Conservation (phyloP, 2,329 filamentous ascomycete genomes). For the Huntiella moniliformis region DNA sequence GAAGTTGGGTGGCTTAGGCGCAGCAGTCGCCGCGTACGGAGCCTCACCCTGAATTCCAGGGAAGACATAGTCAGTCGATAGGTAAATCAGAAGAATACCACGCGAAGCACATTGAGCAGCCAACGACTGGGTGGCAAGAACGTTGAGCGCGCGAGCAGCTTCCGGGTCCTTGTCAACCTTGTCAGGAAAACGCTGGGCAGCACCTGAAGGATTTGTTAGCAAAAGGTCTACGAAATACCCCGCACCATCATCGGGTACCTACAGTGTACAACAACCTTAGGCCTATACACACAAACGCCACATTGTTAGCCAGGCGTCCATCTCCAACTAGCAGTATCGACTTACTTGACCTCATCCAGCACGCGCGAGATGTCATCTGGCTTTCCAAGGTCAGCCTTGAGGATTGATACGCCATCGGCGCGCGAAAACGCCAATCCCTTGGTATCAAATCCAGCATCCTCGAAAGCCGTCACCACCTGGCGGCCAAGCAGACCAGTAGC, state of each 20-base stretch:
- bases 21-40: constrained; percentile 51
- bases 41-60: constrained; percentile 58
- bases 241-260: constrained; percentile 17
- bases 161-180: constrained; percentile 65
- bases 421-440: constrained; percentile 58
- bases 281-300: constrained; percentile 29
- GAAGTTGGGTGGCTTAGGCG: constrained; percentile 54
- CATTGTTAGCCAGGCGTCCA: background rate
- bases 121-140: constrained; percentile 48
- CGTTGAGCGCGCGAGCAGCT: constrained; percentile 55
- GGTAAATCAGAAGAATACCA: constrained; percentile 50
- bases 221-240: background rate
- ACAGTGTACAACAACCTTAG: constrained; percentile 69
- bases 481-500: constrained; percentile 71
- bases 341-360: constrained; percentile 37
- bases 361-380: constrained; percentile 27
- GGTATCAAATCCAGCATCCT: constrained; percentile 35
- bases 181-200: constrained; percentile 75
- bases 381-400: constrained; percentile 37
- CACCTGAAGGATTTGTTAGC: constrained; percentile 31
- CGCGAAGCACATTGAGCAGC: constrained; percentile 45
- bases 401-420: constrained; percentile 48
- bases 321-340: constrained; percentile 6
- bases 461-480: constrained; percentile 43
- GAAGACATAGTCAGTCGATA: constrained; percentile 72